These are phyloP conservation scores for Neonectria faginata DNA, from an alignment of 2,329 filamentous ascomycete species.

Conservation along the genomic window DNA sequence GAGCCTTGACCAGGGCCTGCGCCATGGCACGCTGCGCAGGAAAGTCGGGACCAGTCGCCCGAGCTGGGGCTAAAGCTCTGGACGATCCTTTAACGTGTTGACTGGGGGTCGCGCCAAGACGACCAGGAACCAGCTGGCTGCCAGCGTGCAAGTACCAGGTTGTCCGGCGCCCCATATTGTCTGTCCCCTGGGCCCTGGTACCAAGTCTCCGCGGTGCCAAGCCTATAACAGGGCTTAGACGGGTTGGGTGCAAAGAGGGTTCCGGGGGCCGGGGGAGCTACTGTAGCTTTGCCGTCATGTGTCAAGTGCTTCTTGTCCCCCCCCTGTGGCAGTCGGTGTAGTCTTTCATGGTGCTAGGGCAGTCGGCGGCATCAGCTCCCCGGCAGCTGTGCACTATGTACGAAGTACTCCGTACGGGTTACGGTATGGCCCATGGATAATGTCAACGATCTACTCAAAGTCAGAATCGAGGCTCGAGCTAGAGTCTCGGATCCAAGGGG, in stretches of 20 bases:
- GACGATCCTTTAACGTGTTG: conserved; percentile 40
- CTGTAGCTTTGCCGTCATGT: conserved; percentile 42
- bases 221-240: conserved; percentile 43
- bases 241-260: conserved; percentile 32
- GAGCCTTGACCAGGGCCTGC: conserved; percentile 19
- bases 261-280: conserved; percentile 39
- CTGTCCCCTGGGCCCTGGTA: conserved; percentile 37
- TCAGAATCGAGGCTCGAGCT: conserved; percentile 12
- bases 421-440: conserved; percentile 2
- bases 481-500: conserved; percentile 22
- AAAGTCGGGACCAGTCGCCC: conserved; percentile 37
- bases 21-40: conserved; percentile 34
- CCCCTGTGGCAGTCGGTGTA: conserved; percentile 34
- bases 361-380: conserved; percentile 4
- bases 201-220: conserved; percentile 36
- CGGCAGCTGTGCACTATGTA: conserved; percentile 3
- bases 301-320: conserved; percentile 25
- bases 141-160: conserved; percentile 33
- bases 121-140: conserved; percentile 33
- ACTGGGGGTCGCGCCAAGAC: conserved; percentile 32
- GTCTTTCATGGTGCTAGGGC: conserved; percentile 16
- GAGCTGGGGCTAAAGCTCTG: conserved; percentile 38
- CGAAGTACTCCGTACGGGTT: conserved; percentile 11
- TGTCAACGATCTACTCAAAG: conserved; percentile 15
- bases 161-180: conserved; percentile 30